Evolutionary conservation across 495 filamentous ascomycete species (phyloP).

Genomic region (Xeromyces bisporus): DNA sequence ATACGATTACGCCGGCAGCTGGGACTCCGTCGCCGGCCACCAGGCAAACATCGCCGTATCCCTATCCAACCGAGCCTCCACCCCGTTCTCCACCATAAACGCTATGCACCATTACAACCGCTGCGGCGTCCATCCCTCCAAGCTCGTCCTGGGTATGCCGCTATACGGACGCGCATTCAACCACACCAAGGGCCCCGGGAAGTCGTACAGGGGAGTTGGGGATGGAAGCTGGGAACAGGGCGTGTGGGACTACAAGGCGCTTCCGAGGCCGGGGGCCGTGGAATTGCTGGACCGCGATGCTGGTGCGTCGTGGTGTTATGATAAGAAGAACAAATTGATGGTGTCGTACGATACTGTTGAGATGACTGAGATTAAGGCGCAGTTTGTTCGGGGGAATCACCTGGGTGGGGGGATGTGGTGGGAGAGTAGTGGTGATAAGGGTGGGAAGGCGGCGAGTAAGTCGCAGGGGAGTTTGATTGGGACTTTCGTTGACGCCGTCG

Average conservation of each 20-base stretch:
- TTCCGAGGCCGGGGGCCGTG: conserved; percentile 29
- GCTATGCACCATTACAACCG: conserved; percentile 44
- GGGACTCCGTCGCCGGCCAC: conserved; percentile 59
- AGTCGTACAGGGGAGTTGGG: conserved; percentile 52
- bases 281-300: conserved; percentile 21
- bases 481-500: conserved; percentile 36
- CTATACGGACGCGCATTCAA: conserved; percentile 76
- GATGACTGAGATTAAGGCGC: conserved; percentile 43
- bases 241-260: conserved; percentile 63
- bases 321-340: conserved; percentile 40
- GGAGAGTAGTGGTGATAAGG: conserved; percentile 72
- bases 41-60: conserved; percentile 60
- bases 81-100: conserved; percentile 32
- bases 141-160: conserved; percentile 75
- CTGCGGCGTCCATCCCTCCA: conserved; percentile 37
- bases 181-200: conserved; percentile 55
- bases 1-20: conserved; percentile 66
- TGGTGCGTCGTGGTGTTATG: conserved; percentile 58
- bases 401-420: conserved; percentile 89
- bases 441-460: conserved; percentile 19
- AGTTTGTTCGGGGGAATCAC: conserved; percentile 43
- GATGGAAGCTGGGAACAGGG: conserved; percentile 57
- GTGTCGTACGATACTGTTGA: conserved; percentile 58
- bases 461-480: conserved; percentile 45
- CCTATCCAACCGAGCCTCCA: conserved; percentile 35